phyloP scores from a whole-genome alignment of 805 yeast genomes.

The Phaffomyces antillensis region DNA sequence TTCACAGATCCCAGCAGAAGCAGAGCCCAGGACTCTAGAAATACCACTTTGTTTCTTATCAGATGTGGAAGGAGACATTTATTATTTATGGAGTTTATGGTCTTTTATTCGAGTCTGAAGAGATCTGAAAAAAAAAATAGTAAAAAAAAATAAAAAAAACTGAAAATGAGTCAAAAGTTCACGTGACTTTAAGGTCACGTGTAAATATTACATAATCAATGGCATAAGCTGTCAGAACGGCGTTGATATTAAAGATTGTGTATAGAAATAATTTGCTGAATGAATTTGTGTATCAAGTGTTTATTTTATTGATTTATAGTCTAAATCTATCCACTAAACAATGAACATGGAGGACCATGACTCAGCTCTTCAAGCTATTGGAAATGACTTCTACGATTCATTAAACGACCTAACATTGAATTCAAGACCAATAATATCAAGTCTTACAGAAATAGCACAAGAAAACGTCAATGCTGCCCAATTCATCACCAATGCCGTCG shows the following conservation, averaged over 20 bases:
- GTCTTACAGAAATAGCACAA: slow-evolving; percentile 76
- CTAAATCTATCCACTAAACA: not conserved
- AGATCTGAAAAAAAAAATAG: not conserved
- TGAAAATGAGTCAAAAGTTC: not conserved
- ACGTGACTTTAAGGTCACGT: not conserved
- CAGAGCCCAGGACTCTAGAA: slow-evolving; percentile 93
- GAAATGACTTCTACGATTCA: slow-evolving; percentile 62
- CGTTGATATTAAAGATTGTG: not conserved
- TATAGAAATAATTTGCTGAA: too few relatives aligned
- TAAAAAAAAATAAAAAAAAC: not conserved
- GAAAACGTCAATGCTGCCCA: slow-evolving; percentile 76
- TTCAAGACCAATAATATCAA: slow-evolving; percentile 83
- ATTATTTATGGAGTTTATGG: not conserved
- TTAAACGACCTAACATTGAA: slow-evolving; percentile 76
- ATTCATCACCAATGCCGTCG: slow-evolving; percentile 70
- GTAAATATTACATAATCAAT: too few relatives aligned
- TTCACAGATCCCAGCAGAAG: slow-evolving; percentile 95
- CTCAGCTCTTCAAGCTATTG: slow-evolving; percentile 20
- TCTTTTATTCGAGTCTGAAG: not conserved
- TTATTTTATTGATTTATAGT: too few relatives aligned
- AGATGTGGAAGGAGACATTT: slow-evolving; percentile 28
- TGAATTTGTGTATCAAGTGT: too few relatives aligned
- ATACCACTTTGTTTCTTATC: slow-evolving; percentile 84
- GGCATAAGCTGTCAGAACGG: not conserved
- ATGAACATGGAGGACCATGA: slow-evolving; percentile 5